These are phyloP conservation scores for Chaetoscypha palmicola DNA, from an alignment of 2,329 filamentous ascomycete species.

Conservation along the genomic window DNA sequence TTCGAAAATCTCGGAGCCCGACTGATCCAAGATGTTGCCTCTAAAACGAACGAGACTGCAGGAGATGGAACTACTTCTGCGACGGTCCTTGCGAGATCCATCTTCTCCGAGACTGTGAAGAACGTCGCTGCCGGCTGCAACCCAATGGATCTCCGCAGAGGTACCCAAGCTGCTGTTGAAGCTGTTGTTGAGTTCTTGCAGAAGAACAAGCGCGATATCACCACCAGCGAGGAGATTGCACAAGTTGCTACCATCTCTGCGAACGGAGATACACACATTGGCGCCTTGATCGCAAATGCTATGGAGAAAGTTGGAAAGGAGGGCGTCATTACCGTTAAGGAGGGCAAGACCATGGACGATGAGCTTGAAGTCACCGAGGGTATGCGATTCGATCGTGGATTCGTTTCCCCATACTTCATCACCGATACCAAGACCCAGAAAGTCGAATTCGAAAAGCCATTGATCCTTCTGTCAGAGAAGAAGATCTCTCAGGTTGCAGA, in stretches of 20 bases:
- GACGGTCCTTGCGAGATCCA: conserved; percentile 91
- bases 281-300: conserved; percentile 89
- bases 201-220: conserved; percentile 96
- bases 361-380: conserved; percentile 99
- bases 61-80: conserved; percentile 98
- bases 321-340: conserved; percentile 99
- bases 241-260: conserved; percentile 98
- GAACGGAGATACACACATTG: conserved; percentile 93
- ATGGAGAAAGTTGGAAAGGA: conserved; percentile 99
- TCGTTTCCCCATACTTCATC: conserved; percentile 99
- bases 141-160: conserved; percentile 96
- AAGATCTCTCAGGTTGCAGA: conserved; percentile 99
- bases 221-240: conserved; percentile 91
- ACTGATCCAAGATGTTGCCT: conserved; percentile 94
- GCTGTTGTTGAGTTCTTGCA: conserved; percentile 90
- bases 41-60: conserved; percentile 98
- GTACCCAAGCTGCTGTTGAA: conserved; percentile 94
- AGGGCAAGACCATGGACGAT: conserved; percentile 96
- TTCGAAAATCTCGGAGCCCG: conserved; percentile 98
- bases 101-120: conserved; percentile 99
- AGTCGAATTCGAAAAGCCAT: conserved; percentile 98
- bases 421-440: conserved; percentile 98
- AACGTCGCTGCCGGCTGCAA: conserved; percentile 99
- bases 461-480: conserved; percentile 98
- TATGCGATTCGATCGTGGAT: conserved; percentile 99